Evolutionary conservation across 257 asterid species (phyloP), one percentile per base, ranked within the genome.

Genomic region (Mitragyna speciosa): DNA sequence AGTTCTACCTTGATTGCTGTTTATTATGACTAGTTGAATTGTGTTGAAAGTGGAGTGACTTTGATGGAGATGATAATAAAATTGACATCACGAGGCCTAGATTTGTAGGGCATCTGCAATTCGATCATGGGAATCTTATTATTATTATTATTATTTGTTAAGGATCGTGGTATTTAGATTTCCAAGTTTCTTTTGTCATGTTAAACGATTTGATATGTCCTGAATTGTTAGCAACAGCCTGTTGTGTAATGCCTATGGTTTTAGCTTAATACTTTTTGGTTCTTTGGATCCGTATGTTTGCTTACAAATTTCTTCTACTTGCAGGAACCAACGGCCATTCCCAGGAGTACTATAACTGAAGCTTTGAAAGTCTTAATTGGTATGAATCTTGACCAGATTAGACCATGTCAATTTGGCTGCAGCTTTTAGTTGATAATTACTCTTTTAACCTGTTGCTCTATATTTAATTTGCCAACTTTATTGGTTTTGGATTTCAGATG

Each of bases 281-380:
- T n/a, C 5, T 63, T 39, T 54, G 24, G 26, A n/a, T 49, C 24
- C 4, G 8, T 30, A 67, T 20, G 10, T 73, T 7, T 49, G 31
- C 39, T 68, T 69, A 54, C 49, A 64, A 22, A 41, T 78, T 33
- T 51, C 58, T 67, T 75, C 73, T 72, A 51, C 56, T 28, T 86
- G 70, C 85, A 88, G 91, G 85, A 82, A 67, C 89, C 91, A 65
- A 79, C 88, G 7, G 64, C 88, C 75, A 80, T 80, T 52, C 83
- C 88, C 6, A 76, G 52, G 73, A 72, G 68, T 68, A 83, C 85
- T 64, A 84, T 86, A 63, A 88, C 88, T 0, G 89, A 88, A 73
- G 89, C 91, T 80, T 80, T 88, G 73, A 84, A 80, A 76, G 80
- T 84, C 56, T 54, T 86, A 70, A 86, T 83, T 65, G 91, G 91